phyloP scores from a whole-genome alignment of 2,329 filamentous ascomycete species.

The Stemphylium vesicarium region DNA sequence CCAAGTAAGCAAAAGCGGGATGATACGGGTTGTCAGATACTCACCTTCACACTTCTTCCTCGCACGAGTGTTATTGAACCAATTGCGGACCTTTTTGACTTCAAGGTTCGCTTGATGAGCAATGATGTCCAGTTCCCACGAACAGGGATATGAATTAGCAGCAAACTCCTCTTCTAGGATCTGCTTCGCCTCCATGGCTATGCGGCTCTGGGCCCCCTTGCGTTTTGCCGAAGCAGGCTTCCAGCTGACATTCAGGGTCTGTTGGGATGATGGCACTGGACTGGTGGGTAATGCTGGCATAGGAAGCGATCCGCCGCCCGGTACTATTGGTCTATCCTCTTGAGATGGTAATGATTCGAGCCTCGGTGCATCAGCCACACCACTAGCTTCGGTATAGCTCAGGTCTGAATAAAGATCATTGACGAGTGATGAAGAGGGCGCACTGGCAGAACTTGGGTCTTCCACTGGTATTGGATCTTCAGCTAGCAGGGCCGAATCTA shows the following conservation, averaged over 20 bases:
- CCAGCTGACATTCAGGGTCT: constrained; percentile 22
- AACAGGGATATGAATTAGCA: constrained; percentile 44
- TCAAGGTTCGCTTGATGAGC: constrained; percentile 47
- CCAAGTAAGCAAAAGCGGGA: constrained; percentile 4
- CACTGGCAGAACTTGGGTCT: not conserved
- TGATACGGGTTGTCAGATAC: not conserved
- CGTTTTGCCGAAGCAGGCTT: constrained; percentile 45
- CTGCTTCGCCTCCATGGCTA: constrained; percentile 40
- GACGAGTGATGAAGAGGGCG: constrained; percentile 13
- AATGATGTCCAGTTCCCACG: constrained; percentile 47
- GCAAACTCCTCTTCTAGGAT: constrained; percentile 46
- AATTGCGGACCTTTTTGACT: constrained; percentile 44
- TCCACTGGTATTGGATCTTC: not conserved
- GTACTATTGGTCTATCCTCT: not conserved
- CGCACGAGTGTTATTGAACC: constrained; percentile 47
- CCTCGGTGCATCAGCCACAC: not conserved
- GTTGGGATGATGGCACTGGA: constrained; percentile 14
- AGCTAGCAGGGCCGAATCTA: not conserved
- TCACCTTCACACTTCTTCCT: constrained; percentile 40
- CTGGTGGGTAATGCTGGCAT: not conserved
- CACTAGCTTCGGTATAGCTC: not conserved
- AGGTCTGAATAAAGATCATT: not conserved
- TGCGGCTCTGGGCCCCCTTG: constrained; percentile 40
- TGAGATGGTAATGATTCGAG: not conserved
- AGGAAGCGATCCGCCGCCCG: not conserved